phyloP scores from a whole-genome alignment of 2,329 filamentous ascomycete genomes.

The Penicillium sp. region DNA sequence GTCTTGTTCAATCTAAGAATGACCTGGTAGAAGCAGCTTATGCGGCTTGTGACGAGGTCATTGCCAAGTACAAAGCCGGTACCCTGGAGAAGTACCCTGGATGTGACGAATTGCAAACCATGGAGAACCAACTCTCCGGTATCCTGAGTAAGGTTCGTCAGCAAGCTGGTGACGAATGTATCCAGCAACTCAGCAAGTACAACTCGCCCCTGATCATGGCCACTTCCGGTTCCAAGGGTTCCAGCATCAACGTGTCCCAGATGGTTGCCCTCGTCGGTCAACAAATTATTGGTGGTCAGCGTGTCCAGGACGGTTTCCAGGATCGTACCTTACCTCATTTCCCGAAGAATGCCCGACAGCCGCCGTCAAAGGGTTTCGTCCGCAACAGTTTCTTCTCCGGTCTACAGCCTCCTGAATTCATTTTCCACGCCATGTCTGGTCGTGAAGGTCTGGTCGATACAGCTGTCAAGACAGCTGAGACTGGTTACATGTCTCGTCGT shows the following conservation, averaged over 20 bases:
- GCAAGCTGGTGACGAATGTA: conserved; percentile 86
- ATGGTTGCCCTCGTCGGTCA: conserved; percentile 98
- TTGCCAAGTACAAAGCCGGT: conserved; percentile 75
- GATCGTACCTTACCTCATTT: conserved; percentile 94
- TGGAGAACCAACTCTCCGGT: conserved; percentile 88
- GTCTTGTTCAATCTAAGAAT: conserved; percentile 72
- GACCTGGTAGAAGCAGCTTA: conserved; percentile 77
- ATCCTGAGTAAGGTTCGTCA: conserved; percentile 90
- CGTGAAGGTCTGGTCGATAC: conserved; percentile 99
- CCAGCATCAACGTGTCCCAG: conserved; percentile 96
- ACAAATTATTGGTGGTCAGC: conserved; percentile 92
- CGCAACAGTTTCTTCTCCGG: conserved; percentile 97
- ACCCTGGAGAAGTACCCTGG: conserved; percentile 84
- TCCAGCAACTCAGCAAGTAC: conserved; percentile 82
- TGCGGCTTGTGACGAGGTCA: conserved; percentile 76
- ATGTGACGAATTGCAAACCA: conserved; percentile 85
- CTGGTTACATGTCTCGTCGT: conserved; percentile 97
- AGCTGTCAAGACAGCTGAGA: conserved; percentile 97
- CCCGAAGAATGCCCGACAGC: conserved; percentile 85
- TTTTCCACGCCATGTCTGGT: conserved; percentile 97
- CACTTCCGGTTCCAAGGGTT: conserved; percentile 94
- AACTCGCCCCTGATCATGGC: conserved; percentile 97
- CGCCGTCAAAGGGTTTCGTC: conserved; percentile 96
- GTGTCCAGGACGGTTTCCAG: conserved; percentile 94
- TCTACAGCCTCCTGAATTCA: conserved; percentile 84